Evolutionary conservation across 306 rosid species (phyloP), one percentile per base, ranked within the genome.

Genomic region (Vigna radiata): DNA sequence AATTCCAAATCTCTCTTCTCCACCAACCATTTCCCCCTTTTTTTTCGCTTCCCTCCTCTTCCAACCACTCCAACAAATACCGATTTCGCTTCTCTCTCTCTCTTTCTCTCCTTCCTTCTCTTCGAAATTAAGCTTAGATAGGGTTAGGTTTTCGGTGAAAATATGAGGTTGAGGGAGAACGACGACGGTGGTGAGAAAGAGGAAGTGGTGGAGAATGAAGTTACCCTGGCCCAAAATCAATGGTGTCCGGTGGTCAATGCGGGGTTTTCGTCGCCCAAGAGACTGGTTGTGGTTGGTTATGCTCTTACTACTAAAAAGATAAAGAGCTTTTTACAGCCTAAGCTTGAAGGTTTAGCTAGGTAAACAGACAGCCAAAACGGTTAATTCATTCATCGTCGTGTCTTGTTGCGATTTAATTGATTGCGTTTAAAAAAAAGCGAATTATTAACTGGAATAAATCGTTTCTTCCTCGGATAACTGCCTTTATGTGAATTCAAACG

Each of bases 291-390:
- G 10, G 98, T 93, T 55, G 98, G 98, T 15, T 93, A 91, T 55
- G 98, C 98, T 70, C 98, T 93, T 31, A 93, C 98, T 74, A 89
- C 96, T 8, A 93, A 93, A 90, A 93, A 93, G 88, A 87, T 83
- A 46, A 88, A 93, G 96, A 93, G 98, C 82, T 93, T 93, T 59
- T 73, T 93, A 91, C 91, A 93, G 85, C 98, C 98, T 1, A 89
- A 89, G 87, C 93, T 93, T 67, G 92, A 91, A 87, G 86, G 89
- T 54, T 81, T 91, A 59, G 98, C 98, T 86, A 89, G 98, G 98
- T 91, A 89, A 83, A 54, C 19, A n/a, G 15, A 12, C 36, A 68
- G 15, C 13, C 3, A 18, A 44, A 54, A 33, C 25, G 27, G 63
- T 14, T 9, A 27, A 63, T 69, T 70, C 2, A 10, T 58, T 25